Percentiles rank a stretch among this genome's conserved stretches.
phyloP scores from a whole-genome alignment of 73 alveolate species.

The Diophrys sp. region DNA sequence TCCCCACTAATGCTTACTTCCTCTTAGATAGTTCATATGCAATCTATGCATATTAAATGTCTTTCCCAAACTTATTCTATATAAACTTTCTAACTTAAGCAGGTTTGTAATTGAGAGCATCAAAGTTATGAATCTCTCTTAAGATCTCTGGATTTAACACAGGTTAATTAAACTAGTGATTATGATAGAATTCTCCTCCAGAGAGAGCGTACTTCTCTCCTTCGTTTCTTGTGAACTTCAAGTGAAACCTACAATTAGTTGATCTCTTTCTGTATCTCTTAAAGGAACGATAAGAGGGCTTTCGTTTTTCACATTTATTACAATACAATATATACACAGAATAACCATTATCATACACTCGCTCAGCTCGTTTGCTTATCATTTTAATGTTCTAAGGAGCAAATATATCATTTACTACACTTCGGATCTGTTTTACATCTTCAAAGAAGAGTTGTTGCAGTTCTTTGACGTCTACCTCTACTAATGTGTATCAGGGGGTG shows the following conservation, averaged over 20 bases:
- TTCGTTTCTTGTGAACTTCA: conserved; percentile 47
- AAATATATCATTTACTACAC: conserved; percentile 33
- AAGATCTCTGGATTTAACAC: conserved; percentile 51
- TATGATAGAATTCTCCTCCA: conserved; percentile 46
- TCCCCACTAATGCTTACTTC: not conserved
- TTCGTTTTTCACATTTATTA: conserved; percentile 50
- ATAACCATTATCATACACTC: conserved; percentile 53
- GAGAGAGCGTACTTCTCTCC: conserved; percentile 9
- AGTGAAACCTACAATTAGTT: conserved; percentile 53
- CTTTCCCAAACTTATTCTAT: conserved; percentile 37
- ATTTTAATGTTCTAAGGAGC: conserved; percentile 49
- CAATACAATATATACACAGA: conserved; percentile 59
- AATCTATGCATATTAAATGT: conserved; percentile 51
- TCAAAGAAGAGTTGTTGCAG: conserved; percentile 13
- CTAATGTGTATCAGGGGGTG: not conserved
- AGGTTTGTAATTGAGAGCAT: conserved; percentile 37
- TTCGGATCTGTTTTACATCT: conserved; percentile 46
- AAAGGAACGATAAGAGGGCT: conserved; percentile 45
- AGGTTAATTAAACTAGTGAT: conserved; percentile 40
- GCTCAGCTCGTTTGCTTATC: conserved; percentile 63
- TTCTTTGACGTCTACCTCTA: conserved; percentile 37
- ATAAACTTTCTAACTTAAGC: conserved; percentile 39
- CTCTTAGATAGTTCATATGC: conserved; percentile 58
- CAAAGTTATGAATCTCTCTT: conserved; percentile 24
- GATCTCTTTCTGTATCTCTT: conserved; percentile 44